Evolutionary conservation across 768 basidiomycete species (phyloP).

Genomic region (Mycena capillaripes): DNA sequence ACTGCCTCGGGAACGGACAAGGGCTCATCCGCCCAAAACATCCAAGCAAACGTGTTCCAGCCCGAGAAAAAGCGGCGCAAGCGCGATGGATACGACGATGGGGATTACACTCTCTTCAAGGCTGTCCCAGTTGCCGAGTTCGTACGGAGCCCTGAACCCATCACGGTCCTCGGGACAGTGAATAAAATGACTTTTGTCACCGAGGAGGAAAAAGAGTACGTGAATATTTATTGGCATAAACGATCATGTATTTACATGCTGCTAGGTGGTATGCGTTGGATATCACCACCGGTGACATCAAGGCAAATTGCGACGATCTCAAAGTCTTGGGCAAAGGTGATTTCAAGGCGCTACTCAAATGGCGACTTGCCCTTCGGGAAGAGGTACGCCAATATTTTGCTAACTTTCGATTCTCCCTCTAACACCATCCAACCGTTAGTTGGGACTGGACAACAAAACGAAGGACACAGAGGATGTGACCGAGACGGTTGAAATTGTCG

Average conservation of each 20-base stretch:
- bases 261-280: conserved; percentile 80
- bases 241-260: conserved; percentile 23
- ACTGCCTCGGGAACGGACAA: conserved; percentile 61
- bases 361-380: conserved; percentile 89
- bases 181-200: conserved; percentile 85
- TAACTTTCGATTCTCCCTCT: not conserved
- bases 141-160: conserved; percentile 77
- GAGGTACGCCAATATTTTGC: conserved; percentile 68
- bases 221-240: conserved; percentile 10
- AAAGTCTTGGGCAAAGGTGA: conserved; percentile 98
- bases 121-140: conserved; percentile 79
- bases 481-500: conserved; percentile 76
- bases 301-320: conserved; percentile 89
- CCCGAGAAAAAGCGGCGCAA: conserved; percentile 96
- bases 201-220: conserved; percentile 89
- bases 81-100: conserved; percentile 96
- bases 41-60: conserved; percentile 93
- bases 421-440: conserved; percentile 52
- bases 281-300: conserved; percentile 84
- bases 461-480: conserved; percentile 82
- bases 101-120: conserved; percentile 92
- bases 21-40: conserved; percentile 73
- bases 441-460: conserved; percentile 87
- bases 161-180: conserved; percentile 80
- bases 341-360: conserved; percentile 93